These are phyloP conservation scores for Senna siamea DNA, from an alignment of 306 rosid genomes.

Conservation along the genomic window DNA sequence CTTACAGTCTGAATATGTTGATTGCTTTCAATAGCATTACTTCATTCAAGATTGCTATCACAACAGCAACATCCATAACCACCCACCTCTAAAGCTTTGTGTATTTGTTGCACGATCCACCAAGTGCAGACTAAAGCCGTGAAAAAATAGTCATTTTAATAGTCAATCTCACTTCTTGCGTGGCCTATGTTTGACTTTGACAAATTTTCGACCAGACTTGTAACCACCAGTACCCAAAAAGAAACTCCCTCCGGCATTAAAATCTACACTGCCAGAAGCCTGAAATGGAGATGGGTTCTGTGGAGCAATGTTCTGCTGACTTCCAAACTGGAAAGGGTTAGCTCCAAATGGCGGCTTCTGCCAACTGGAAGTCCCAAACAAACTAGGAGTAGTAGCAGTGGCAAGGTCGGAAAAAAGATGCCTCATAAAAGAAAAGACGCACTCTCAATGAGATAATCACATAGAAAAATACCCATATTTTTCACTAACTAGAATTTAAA, in stretches of 20 bases:
- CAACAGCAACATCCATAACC: slow-evolving; percentile 31
- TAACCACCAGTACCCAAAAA: slow-evolving; percentile 81
- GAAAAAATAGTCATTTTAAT: slow-evolving; percentile 31
- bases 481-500: neutral
- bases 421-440: neutral
- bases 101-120: slow-evolving; percentile 28
- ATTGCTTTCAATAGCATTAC: slow-evolving; percentile 39
- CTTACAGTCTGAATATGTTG: slow-evolving; percentile 30
- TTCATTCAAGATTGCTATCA: slow-evolving; percentile 36
- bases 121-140: slow-evolving; percentile 17
- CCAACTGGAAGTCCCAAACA: slow-evolving; percentile 59
- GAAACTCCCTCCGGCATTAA: slow-evolving; percentile 72
- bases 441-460: neutral
- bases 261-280: slow-evolving; percentile 70
- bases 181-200: slow-evolving; percentile 54
- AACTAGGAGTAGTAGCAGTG: slow-evolving; percentile 48
- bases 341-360: slow-evolving; percentile 50
- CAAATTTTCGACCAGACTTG: slow-evolving; percentile 60
- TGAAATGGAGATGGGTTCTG: slow-evolving; percentile 76
- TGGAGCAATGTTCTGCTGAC: slow-evolving; percentile 57
- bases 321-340: slow-evolving; percentile 63
- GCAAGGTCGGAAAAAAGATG: no score
- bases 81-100: slow-evolving; percentile 26
- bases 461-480: neutral
- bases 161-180: slow-evolving; percentile 67